Base-by-base conservation (phyloP, 2,329 filamentous ascomycete species). In the Fusarium subglutinans region DNA sequence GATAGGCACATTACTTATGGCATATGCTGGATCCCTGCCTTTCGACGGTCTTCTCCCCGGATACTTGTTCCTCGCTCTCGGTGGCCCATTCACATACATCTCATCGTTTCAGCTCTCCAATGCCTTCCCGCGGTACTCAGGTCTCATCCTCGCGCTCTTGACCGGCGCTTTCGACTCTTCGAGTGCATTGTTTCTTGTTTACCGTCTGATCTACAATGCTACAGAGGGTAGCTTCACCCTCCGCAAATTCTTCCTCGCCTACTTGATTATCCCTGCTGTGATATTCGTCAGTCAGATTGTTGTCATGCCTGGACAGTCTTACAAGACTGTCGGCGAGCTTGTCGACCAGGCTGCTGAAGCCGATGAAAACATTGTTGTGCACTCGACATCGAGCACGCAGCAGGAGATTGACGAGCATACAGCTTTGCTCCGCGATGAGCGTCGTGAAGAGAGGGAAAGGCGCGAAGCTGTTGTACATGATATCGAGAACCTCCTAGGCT, bases 101-200 rank as follows among this genome's bases (percentile, higher is more conserved):
- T 91, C 93, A 14, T 93, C 92, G 7, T 96, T 96, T 82, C 94
- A 96, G 80, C 88, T 96, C 44, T 94, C 93, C 44, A 96, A 96
- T 81, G 91, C 94, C 6, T 96, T 97, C 79, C 94, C 94, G 2
- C 88, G 88, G 56, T 88, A 92, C 78, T 93, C 93, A 3, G 94
- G 94, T 4, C 84, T 94, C n/a, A 94, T 97, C 72, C 85, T 97
- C 14, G 93, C 94, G 5, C 86, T 94, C 40, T 83, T 97, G 59
- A 96, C 93, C 0, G 94, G 94, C 11, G 93, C 93, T 9, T 97
- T 96, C 80, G 94, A 97, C 81, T 91, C 93, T 2, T 95, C 93
- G 3, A 94, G 92, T 74, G 93, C 93, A 10, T 81, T 96, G 10
- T 96, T 95, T 76, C 86, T 96, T 24, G 79, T 93, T 38, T 95